Conservation (phyloP, 108 stramenopile species). For the Nitzschia sp. region DNA sequence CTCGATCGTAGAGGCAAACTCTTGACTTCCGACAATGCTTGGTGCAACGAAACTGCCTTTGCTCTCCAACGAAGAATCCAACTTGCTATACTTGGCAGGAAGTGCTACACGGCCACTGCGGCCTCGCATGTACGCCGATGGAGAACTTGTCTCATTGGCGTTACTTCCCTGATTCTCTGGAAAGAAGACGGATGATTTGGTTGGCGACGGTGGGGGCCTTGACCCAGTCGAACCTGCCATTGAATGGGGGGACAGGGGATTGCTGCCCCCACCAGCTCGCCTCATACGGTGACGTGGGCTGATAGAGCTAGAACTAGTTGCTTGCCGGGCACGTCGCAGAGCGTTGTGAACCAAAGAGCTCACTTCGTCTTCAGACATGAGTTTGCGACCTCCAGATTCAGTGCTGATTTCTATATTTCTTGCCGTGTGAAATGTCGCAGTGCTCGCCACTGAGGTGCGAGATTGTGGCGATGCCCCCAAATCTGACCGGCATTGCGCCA, state of each 20-base stretch:
- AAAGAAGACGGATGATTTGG: slow-evolving; percentile 4
- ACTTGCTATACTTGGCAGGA: not conserved
- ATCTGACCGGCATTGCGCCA: not conserved
- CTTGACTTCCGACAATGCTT: slow-evolving; percentile 4
- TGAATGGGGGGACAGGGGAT: not conserved
- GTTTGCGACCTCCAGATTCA: slow-evolving; percentile 9
- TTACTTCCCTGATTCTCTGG: not conserved
- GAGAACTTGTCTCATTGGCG: not conserved
- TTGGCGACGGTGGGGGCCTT: slow-evolving; percentile 12
- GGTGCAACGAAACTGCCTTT: not conserved
- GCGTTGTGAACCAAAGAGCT: slow-evolving; percentile 58
- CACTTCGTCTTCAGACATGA: slow-evolving; percentile 71
- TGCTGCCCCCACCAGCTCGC: not conserved
- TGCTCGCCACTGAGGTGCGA: not conserved
- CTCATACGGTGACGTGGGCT: slow-evolving; percentile 13
- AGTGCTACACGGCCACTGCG: not conserved
- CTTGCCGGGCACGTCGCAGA: slow-evolving; percentile 51
- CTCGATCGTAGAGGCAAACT: not conserved
- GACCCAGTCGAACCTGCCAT: not conserved
- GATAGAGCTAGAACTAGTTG: slow-evolving; percentile 22
- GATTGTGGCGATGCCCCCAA: not conserved
- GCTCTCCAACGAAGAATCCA: not conserved
- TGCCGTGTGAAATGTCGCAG: slow-evolving; percentile 6
- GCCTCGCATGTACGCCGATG: not conserved
- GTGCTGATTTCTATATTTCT: slow-evolving; percentile 18